phyloP scores from a whole-genome alignment of 352 stramenopile species.

The Blastocystis sp. region DNA sequence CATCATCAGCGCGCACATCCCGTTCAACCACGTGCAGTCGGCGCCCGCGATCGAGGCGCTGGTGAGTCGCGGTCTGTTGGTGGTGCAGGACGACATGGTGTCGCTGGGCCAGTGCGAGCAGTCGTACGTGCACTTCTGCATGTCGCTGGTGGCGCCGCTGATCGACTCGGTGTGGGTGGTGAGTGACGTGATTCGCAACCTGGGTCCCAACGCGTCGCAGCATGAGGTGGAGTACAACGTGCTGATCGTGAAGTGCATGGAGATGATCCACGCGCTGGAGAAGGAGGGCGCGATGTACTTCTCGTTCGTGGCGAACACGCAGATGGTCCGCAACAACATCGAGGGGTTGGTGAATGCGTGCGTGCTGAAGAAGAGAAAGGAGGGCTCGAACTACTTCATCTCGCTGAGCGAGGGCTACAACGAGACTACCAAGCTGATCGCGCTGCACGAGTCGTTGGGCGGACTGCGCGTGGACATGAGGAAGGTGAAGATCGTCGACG shows the following conservation, averaged over 20 bases:
- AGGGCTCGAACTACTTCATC: constrained; percentile 36
- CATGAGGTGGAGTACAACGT: constrained; percentile 52
- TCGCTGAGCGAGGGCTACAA: constrained; percentile 14
- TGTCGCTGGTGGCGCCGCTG: constrained; percentile 82
- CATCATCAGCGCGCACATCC: constrained; percentile 47
- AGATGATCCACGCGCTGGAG: constrained; percentile 4
- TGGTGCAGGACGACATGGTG: constrained; percentile 60
- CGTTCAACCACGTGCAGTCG: constrained; percentile 28
- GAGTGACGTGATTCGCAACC: constrained; percentile 29
- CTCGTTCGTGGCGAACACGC: constrained; percentile 51
- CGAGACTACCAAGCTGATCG: constrained; percentile 5
- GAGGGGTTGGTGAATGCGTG: constrained; percentile 34
- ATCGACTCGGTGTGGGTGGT: constrained; percentile 79
- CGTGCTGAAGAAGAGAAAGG: constrained; percentile 45
- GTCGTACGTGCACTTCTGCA: constrained; percentile 79
- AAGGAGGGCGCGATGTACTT: background rate
- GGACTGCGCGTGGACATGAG: constrained; percentile 17
- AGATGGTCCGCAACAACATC: constrained; percentile 67
- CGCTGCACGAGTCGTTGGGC: constrained; percentile 34
- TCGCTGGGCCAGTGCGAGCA: constrained; percentile 51
- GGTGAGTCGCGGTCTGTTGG: constrained; percentile 10
- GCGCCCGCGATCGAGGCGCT: constrained; percentile 50
- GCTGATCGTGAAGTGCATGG: constrained; percentile 68
- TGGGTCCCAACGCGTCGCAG: constrained; percentile 1
- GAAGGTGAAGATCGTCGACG: background rate